Conservation (phyloP, 441 rosid species). For the Euphorbia corollata region DNA sequence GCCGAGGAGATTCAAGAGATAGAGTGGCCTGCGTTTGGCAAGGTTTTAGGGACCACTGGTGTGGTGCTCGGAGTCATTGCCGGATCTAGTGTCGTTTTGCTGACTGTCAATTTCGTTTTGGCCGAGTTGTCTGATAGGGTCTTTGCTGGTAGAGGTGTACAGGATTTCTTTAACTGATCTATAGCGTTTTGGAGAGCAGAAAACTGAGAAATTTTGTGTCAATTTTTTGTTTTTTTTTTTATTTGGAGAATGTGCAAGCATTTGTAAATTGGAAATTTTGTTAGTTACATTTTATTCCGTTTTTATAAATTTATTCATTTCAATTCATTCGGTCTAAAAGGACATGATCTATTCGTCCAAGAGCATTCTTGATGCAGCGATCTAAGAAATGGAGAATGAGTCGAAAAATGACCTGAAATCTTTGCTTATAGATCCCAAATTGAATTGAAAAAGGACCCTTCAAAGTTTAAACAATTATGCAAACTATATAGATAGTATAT, state of each 20-base stretch:
- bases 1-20: conserved; percentile 72
- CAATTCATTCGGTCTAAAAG: too few species aligned
- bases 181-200: background rate
- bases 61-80: conserved; percentile 82
- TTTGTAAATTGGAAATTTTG: background rate
- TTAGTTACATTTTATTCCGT: too few species aligned
- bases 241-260: background rate
- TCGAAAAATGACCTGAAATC: too few species aligned
- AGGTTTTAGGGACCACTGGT: conserved; percentile 72
- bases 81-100: conserved; percentile 76
- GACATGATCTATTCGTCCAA: too few species aligned
- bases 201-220: background rate
- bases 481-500: too few species aligned
- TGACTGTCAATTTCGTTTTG: conserved; percentile 71
- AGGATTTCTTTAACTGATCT: conserved; percentile 58
- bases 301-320: too few species aligned
- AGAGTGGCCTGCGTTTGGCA: conserved; percentile 83
- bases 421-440: too few species aligned
- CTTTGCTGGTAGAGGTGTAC: conserved; percentile 73
- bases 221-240: background rate
- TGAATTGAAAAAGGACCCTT: too few species aligned
- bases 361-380: too few species aligned
- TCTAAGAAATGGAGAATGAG: too few species aligned
- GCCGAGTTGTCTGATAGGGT: conserved; percentile 80
- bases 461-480: too few species aligned